A percentile compares a stretch with the other conserved stretches of the same genome.
These are phyloP conservation scores for Backusella morwellensis DNA, from an alignment of 192 early-diverging fungal genomes.

Conservation along the genomic window DNA sequence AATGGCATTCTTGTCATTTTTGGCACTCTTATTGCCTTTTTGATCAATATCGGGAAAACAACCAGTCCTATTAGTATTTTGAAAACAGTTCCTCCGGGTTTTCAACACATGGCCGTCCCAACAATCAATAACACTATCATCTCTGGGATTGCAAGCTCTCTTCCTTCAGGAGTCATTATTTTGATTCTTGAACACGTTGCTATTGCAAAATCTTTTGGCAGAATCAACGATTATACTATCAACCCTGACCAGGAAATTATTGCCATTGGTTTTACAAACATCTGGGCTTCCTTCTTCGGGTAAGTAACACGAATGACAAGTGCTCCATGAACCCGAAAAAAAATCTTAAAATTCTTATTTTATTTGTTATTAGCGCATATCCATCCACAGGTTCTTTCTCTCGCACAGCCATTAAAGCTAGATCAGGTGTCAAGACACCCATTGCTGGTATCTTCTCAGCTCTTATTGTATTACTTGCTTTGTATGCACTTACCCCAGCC, in stretches of 20 bases:
- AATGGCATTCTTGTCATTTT: slow-evolving; percentile 77
- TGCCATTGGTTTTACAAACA: slow-evolving; percentile 86
- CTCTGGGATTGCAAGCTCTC: slow-evolving; percentile 50
- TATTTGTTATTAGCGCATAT: slow-evolving; percentile 49
- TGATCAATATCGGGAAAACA: slow-evolving; percentile 48
- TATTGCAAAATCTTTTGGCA: slow-evolving; percentile 87
- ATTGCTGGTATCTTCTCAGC: slow-evolving; percentile 82
- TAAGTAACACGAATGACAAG: neutral
- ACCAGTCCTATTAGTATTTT: slow-evolving; percentile 65
- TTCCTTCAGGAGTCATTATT: slow-evolving; percentile 72
- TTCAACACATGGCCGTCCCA: slow-evolving; percentile 61
- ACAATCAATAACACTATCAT: slow-evolving; percentile 50
- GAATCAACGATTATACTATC: slow-evolving; percentile 81
- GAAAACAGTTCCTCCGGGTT: slow-evolving; percentile 76
- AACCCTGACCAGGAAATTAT: slow-evolving; percentile 88
- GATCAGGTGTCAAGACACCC: slow-evolving; percentile 84
- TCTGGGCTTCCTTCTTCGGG: slow-evolving; percentile 84
- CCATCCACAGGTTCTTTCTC: slow-evolving; percentile 95
- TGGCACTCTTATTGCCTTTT: slow-evolving; percentile 73
- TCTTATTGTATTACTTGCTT: slow-evolving; percentile 74
- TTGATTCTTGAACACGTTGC: slow-evolving; percentile 90
- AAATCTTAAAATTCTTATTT: neutral
- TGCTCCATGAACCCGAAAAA: neutral
- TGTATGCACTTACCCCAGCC: slow-evolving; percentile 79
- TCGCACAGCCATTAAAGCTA: slow-evolving; percentile 89